Evolutionary conservation across 1,284 basidiomycete species (phyloP).

Genomic region (Amylostereum areolatum): DNA sequence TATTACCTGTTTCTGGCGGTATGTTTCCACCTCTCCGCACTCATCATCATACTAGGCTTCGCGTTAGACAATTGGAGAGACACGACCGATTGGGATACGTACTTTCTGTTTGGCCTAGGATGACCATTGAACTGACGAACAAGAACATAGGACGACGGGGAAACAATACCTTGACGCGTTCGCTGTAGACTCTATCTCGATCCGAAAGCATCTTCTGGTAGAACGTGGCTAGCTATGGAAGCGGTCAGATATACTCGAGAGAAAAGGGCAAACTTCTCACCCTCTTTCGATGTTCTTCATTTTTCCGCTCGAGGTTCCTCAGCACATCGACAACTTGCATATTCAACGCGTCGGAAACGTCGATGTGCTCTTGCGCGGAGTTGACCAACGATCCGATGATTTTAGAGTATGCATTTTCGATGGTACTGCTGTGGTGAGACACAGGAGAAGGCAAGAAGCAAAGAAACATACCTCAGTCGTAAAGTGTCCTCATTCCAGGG

Average conservation of each 20-base stretch:
- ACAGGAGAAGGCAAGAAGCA: conserved; percentile 3
- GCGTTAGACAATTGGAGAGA: conserved; percentile 7
- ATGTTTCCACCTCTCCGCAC: conserved; percentile 62
- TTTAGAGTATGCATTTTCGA: conserved; percentile 60
- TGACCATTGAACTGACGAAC: background rate
- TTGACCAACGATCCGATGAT: conserved; percentile 56
- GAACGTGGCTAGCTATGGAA: conserved; percentile 53
- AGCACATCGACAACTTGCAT: conserved; percentile 62
- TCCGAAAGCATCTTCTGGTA: conserved; percentile 68
- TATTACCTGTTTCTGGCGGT: conserved; percentile 70
- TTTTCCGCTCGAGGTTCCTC: conserved; percentile 50
- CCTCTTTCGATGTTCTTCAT: conserved; percentile 65
- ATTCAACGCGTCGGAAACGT: conserved; percentile 55
- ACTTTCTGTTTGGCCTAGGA: conserved; percentile 71
- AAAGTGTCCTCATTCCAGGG: conserved; percentile 48
- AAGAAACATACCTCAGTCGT: conserved; percentile 44
- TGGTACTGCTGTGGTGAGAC: conserved; percentile 42
- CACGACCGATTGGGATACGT: conserved; percentile 3
- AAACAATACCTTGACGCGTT: conserved; percentile 57
- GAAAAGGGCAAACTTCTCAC: conserved; percentile 23
- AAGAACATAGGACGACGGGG: conserved; percentile 1
- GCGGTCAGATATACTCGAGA: background rate
- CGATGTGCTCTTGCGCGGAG: conserved; percentile 63
- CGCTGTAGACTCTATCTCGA: conserved; percentile 59
- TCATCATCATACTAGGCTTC: conserved; percentile 65